Percentiles rank a stretch among this genome's conserved stretches.
These are phyloP conservation scores for Immersiella caudata DNA, from an alignment of 495 filamentous ascomycete species.

Conservation along the genomic window DNA sequence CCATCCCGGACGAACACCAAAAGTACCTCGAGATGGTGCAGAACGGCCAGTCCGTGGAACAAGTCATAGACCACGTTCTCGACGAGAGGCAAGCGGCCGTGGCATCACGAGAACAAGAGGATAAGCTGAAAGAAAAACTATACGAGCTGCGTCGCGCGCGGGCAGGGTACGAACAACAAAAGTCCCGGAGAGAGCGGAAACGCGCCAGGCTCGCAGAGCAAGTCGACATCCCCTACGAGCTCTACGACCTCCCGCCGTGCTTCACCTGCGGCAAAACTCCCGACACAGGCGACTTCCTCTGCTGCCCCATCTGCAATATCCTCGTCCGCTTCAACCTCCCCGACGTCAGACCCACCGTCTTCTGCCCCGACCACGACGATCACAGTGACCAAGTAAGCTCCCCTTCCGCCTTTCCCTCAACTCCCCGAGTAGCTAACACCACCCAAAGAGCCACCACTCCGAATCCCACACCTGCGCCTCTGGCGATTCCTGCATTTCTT, in stretches of 20 bases:
- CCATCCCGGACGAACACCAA: slow-evolving; percentile 29
- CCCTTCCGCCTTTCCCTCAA: neutral
- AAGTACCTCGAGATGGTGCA: slow-evolving; percentile 49
- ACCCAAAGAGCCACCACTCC: slow-evolving; percentile 24
- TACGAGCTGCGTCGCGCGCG: slow-evolving; percentile 48
- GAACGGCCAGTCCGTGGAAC: slow-evolving; percentile 37
- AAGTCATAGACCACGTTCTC: slow-evolving; percentile 41
- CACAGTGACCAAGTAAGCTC: slow-evolving; percentile 45
- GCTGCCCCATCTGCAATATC: slow-evolving; percentile 48
- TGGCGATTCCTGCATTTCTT: slow-evolving; percentile 22
- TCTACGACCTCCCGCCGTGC: slow-evolving; percentile 43
- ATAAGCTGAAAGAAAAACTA: slow-evolving; percentile 39
- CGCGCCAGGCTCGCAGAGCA: slow-evolving; percentile 26
- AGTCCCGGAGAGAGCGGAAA: slow-evolving; percentile 39
- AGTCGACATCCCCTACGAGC: slow-evolving; percentile 30
- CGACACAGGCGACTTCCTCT: slow-evolving; percentile 34
- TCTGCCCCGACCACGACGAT: slow-evolving; percentile 50
- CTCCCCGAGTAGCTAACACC: neutral
- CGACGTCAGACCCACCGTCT: slow-evolving; percentile 36
- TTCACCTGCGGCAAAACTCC: slow-evolving; percentile 38
- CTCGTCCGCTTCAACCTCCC: slow-evolving; percentile 32
- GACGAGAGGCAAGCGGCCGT: slow-evolving; percentile 40
- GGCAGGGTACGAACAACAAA: slow-evolving; percentile 46
- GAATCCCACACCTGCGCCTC: slow-evolving; percentile 34
- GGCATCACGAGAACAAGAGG: slow-evolving; percentile 39